A percentile compares a stretch with the other conserved stretches of the same genome.
phyloP scores from a whole-genome alignment of 1,139 yeast genomes.

The Yamadazyma oceani region DNA sequence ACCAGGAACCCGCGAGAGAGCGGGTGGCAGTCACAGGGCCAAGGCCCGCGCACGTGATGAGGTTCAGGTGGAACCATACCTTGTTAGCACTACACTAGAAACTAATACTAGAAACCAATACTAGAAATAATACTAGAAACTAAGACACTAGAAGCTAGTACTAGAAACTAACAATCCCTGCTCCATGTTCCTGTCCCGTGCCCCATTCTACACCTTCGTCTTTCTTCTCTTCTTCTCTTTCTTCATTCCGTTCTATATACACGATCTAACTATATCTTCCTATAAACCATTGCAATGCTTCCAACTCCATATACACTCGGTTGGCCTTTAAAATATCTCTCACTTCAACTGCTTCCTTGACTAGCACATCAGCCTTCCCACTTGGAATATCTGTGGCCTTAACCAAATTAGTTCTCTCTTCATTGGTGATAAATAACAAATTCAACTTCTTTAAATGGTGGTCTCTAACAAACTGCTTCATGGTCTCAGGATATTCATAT shows the following conservation, averaged over 20 bases:
- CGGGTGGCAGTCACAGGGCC: not conserved
- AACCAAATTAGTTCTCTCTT: slow-evolving; percentile 52
- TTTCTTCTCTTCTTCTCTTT: too few species aligned
- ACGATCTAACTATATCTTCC: slow-evolving; percentile 28
- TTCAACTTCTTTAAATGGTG: slow-evolving; percentile 57
- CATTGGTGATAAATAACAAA: slow-evolving; percentile 66
- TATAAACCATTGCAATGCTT: slow-evolving; percentile 65
- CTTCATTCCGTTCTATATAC: slow-evolving; percentile 2
- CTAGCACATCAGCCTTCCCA: slow-evolving; percentile 57
- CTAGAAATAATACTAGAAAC: too few species aligned
- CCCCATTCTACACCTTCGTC: too few species aligned
- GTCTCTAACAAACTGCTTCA: slow-evolving; percentile 56
- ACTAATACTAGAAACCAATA: too few species aligned
- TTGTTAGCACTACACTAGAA: too few species aligned
- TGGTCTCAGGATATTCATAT: slow-evolving; percentile 49
- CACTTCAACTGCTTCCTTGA: slow-evolving; percentile 79
- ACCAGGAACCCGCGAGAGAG: not conserved
- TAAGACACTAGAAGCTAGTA: too few species aligned
- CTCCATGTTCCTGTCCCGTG: too few species aligned
- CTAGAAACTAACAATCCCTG: too few species aligned
- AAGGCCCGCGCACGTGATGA: too few species aligned
- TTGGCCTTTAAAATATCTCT: slow-evolving; percentile 83
- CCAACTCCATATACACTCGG: slow-evolving; percentile 70
- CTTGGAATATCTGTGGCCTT: slow-evolving; percentile 48
- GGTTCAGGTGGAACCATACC: too few species aligned